Conservation (phyloP, 208 protist species). For the Angomonas ambiguus region DNA sequence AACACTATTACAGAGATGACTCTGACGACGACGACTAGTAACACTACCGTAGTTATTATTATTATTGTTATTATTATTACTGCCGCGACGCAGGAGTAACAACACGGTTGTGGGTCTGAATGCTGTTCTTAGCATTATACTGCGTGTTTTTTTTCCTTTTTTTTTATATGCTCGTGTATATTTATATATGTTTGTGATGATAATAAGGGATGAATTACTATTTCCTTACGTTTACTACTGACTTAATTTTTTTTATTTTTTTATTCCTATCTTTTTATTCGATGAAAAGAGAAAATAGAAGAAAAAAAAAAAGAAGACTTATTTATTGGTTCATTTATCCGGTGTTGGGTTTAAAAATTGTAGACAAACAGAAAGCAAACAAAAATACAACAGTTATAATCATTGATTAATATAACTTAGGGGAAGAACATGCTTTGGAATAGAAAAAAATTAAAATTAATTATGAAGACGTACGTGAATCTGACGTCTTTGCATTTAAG, state of each 20-base stretch:
- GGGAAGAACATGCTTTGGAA: no score
- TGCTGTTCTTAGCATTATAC: background rate
- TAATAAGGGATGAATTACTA: background rate
- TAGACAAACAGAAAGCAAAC: background rate
- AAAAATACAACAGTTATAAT: background rate
- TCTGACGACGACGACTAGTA: no score
- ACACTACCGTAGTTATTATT: no score
- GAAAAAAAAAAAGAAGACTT: no score
- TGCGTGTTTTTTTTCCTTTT: background rate
- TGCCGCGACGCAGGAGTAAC: no score
- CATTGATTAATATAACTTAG: background rate
- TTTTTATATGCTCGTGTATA: background rate
- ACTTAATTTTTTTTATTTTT: background rate
- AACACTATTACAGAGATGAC: no score
- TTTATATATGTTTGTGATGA: conserved; percentile 3
- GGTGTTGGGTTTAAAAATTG: conserved; percentile 1
- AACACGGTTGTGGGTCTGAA: no score
- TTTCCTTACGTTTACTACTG: background rate
- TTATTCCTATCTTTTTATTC: background rate
- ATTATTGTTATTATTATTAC: no score
- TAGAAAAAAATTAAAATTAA: no score
- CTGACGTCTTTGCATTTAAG: no score
- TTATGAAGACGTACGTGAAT: no score
- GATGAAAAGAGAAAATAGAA: background rate
- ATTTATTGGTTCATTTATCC: background rate